Conservation (phyloP, 495 filamentous ascomycete species). For the Ascobolus immersus region DNA sequence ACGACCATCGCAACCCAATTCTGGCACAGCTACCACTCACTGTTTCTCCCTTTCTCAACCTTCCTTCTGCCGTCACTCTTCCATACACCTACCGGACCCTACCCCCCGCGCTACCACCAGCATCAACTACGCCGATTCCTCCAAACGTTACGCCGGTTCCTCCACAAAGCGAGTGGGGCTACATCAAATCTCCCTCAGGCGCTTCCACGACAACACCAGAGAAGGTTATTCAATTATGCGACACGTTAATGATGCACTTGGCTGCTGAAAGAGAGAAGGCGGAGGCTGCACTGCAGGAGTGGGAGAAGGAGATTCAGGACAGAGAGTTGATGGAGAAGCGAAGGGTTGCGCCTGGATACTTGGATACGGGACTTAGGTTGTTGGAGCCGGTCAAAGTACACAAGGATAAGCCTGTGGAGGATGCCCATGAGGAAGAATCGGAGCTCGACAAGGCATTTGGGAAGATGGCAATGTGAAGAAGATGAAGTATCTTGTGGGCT, state of each 20-base stretch:
- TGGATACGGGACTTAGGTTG: conserved; percentile 68
- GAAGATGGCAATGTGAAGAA: too few relatives aligned
- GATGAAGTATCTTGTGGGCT: too few relatives aligned
- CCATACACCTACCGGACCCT: conserved; percentile 87
- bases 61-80: conserved; percentile 70
- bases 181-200: conserved; percentile 14
- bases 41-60: conserved; percentile 79
- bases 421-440: too few relatives aligned
- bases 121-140: conserved; percentile 29
- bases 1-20: too few relatives aligned
- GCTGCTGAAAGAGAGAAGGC: conserved; percentile 26
- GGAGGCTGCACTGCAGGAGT: conserved; percentile 33
- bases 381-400: conserved; percentile 45
- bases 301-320: conserved; percentile 44
- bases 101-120: conserved; percentile 59
- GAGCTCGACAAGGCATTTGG: too few relatives aligned
- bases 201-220: conserved; percentile 28
- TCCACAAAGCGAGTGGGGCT: conserved; percentile 6
- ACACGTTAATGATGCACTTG: conserved; percentile 6
- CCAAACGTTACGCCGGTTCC: conserved; percentile 12
- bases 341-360: conserved; percentile 72
- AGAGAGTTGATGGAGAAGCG: conserved; percentile 80
- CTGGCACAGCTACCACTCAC: conserved; percentile 80
- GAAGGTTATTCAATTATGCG: conserved; percentile 56
- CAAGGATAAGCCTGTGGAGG: too few relatives aligned